A percentile compares a stretch with the other conserved stretches of the same genome.
These are phyloP conservation scores for Logfia minima DNA, from an alignment of 129 eudicot species.

Conservation along the genomic window DNA sequence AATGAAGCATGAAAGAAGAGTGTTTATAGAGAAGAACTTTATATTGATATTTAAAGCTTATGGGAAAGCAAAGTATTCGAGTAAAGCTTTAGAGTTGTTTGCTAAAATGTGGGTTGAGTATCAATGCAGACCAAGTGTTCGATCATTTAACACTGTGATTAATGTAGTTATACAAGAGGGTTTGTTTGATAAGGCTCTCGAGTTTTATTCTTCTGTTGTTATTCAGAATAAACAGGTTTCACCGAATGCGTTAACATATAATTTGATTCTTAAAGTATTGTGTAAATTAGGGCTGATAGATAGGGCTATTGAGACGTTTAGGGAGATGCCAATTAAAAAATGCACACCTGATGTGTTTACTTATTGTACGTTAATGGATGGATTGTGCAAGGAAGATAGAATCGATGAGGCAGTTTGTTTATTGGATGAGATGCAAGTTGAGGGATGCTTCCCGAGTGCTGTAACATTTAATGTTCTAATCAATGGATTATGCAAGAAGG, in stretches of 20 bases:
- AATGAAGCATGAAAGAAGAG: conserved; percentile 71
- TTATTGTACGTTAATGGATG: conserved; percentile 90
- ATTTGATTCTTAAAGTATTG: conserved; percentile 65
- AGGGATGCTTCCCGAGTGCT: conserved; percentile 68
- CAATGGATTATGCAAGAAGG: conserved; percentile 78
- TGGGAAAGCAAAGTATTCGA: conserved; percentile 58
- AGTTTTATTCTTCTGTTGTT: conserved; percentile 48
- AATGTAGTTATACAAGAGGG: conserved; percentile 65
- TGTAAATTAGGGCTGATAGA: conserved; percentile 64
- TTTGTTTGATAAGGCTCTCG: conserved; percentile 49
- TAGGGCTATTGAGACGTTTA: conserved; percentile 58
- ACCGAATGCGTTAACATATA: conserved; percentile 82
- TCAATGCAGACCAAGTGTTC: conserved; percentile 67
- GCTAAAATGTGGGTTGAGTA: conserved; percentile 71
- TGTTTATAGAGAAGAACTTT: conserved; percentile 63
- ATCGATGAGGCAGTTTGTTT: conserved; percentile 80
- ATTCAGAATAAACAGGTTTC: conserved; percentile 25
- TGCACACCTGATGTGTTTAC: conserved; percentile 81
- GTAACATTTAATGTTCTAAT: conserved; percentile 72
- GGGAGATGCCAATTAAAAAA: conserved; percentile 61
- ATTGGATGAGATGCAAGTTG: conserved; percentile 95
- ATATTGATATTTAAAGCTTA: conserved; percentile 66
- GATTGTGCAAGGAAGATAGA: conserved; percentile 76
- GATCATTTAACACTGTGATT: conserved; percentile 82
- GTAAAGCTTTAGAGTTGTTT: conserved; percentile 75